A percentile compares a stretch with the other conserved stretches of the same genome.
Evolutionary conservation across 345 rosid species (phyloP).

Genomic region (Hibiscus tridactylites): DNA sequence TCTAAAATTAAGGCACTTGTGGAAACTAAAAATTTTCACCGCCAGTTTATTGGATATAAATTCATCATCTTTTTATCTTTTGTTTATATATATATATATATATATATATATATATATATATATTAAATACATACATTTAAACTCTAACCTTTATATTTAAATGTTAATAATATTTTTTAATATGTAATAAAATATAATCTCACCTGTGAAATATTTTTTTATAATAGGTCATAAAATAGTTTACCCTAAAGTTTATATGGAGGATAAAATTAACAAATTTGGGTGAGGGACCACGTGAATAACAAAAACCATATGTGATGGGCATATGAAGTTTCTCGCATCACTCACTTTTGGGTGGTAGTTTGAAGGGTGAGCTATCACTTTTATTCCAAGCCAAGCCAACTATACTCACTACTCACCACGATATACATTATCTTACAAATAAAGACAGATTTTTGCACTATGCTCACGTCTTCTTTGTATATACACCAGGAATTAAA

Average conservation of each 20-base stretch:
- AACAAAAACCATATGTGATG: background rate
- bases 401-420: background rate
- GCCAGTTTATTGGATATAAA: too few relatives aligned
- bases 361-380: conserved; percentile 22
- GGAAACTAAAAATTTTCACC: too few relatives aligned
- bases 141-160: too few relatives aligned
- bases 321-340: conserved; percentile 2
- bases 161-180: too few relatives aligned
- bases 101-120: too few relatives aligned
- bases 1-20: too few relatives aligned
- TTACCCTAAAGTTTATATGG: background rate
- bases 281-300: background rate
- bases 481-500: background rate
- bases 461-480: background rate
- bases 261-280: background rate
- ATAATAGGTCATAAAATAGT: too few relatives aligned
- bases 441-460: background rate
- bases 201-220: too few relatives aligned
- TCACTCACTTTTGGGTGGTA: conserved; percentile 4
- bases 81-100: too few relatives aligned
- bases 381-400: conserved; percentile 33
- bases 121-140: too few relatives aligned
- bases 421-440: background rate
- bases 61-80: too few relatives aligned
- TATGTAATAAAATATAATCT: too few relatives aligned